These are phyloP conservation scores for Hortiboletus flavorubellus DNA, from an alignment of 768 basidiomycete genomes.

Conservation along the genomic window DNA sequence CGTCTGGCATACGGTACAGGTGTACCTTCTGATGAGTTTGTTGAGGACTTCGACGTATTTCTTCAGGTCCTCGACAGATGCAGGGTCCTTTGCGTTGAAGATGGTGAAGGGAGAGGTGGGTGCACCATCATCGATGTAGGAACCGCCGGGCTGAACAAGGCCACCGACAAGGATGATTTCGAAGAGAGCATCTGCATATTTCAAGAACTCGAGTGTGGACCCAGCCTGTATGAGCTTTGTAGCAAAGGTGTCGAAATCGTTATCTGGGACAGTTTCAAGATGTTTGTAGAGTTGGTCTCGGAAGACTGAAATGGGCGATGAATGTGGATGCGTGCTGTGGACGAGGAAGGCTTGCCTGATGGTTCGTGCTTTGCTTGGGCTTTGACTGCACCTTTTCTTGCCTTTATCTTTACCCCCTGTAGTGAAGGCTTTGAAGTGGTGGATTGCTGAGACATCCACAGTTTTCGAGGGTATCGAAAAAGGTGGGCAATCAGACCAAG, in stretches of 20 bases:
- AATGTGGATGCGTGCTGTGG: conserved; percentile 4
- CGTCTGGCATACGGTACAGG: conserved; percentile 4
- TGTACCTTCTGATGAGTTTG: conserved; percentile 90
- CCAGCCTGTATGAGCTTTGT: conserved; percentile 90
- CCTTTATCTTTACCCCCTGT: conserved; percentile 90
- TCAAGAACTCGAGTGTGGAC: conserved; percentile 88
- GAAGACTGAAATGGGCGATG: conserved; percentile 56
- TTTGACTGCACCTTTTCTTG: conserved; percentile 89
- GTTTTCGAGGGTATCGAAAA: conserved; percentile 40
- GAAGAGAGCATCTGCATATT: conserved; percentile 96
- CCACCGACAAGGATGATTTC: conserved; percentile 95
- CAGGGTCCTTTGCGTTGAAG: conserved; percentile 76
- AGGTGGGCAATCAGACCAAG: conserved; percentile 21
- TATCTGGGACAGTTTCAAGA: conserved; percentile 74
- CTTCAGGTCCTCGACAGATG: conserved; percentile 82
- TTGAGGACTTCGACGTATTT: conserved; percentile 92
- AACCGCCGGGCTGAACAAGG: conserved; percentile 94
- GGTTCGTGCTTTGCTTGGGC: conserved; percentile 94
- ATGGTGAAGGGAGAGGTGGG: conserved; percentile 87
- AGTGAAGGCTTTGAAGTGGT: conserved; percentile 82
- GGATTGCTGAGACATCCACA: conserved; percentile 93
- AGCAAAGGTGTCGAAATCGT: conserved; percentile 79
- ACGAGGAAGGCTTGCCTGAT: conserved; percentile 40
- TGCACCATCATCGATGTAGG: conserved; percentile 82
- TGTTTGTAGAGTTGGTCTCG: conserved; percentile 92